Base-by-base conservation (phyloP, 2,329 filamentous ascomycete species). In the Fusarium concolor region DNA sequence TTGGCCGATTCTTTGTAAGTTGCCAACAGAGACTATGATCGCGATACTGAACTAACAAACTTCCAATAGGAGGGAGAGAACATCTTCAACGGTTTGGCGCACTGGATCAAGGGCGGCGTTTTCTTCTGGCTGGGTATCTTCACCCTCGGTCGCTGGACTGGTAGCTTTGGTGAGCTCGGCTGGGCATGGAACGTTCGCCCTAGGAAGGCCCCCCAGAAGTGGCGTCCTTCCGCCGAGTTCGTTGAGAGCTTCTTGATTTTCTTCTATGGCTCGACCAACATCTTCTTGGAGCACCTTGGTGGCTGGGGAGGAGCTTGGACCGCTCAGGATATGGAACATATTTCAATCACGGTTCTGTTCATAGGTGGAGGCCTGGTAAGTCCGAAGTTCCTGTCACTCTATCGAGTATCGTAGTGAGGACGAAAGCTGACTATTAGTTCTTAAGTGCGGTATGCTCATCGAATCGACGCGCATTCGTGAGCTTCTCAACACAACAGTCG, bases 161-260 rank as follows among this genome's bases (percentile, higher is more conserved):
- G 95, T 26, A 92, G 92, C 77, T 98, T 97, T 77, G 90, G 92
- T 59, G 92, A 97, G 62, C 86, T 95, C 57, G 95, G 95, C 69
- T 98, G 95, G 95, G 93, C 94, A 0, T 97, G 95, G 95, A 98
- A 98, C 74, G 79, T 94, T 62, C 91, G 92, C 62, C 93, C 93
- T 5, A 83, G 78, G 64, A 74, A 73, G 17, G 62, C 70, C 14
- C 85, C 88, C 18, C 84, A 87, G 68, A 87, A 84, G 75, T 91
- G 90, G 86, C 88, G 88, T 50, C 92, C 92, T 2, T 92, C 92
- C 0, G 93, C 92, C 24, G 95, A 98, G 80, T 97, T 97, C 72
- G 88, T 91, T 47, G 95, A 98, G 79, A 96, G 93, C 33, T 90
- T 91, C 57, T 87, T 97, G 69, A 97, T 98, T 68, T 97, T 94